These are phyloP conservation scores for Puccinia coronata DNA, from an alignment of 1,284 basidiomycete genomes.

Conservation along the genomic window DNA sequence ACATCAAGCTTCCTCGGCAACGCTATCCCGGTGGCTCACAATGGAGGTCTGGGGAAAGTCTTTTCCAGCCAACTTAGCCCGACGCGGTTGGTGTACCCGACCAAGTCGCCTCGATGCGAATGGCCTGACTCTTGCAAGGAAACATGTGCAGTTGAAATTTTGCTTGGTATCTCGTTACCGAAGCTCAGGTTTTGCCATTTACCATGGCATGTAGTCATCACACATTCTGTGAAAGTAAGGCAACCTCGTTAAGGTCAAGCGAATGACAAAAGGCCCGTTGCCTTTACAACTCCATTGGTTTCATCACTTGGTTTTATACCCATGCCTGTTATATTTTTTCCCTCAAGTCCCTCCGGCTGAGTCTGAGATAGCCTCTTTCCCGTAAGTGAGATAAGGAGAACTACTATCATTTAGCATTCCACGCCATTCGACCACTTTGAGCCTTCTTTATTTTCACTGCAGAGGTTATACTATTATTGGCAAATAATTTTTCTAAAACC, in stretches of 20 bases:
- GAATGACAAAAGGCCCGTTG: not conserved
- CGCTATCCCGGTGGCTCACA: no score
- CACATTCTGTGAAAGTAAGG: not conserved
- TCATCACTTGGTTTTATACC: not conserved
- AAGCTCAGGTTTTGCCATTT: not conserved
- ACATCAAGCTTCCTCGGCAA: no score
- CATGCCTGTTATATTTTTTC: not conserved
- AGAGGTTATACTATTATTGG: not conserved
- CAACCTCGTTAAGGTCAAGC: not conserved
- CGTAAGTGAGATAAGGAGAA: no score
- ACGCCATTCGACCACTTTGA: no score
- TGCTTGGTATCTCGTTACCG: not conserved
- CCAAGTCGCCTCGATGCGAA: no score
- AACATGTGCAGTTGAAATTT: no score
- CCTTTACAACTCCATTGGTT: not conserved
- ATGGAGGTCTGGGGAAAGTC: no score
- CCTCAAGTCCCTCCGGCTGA: not conserved
- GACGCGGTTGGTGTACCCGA: no score
- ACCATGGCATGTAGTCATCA: conserved; percentile 8
- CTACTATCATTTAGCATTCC: no score
- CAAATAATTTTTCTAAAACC: not conserved
- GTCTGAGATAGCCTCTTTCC: no score
- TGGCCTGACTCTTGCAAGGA: no score
- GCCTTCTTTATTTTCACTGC: not conserved
- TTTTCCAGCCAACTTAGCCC: no score